Evolutionary conservation across 2,329 filamentous ascomycete genomes (phyloP).

Genomic region (Alternaria gansuensis): DNA sequence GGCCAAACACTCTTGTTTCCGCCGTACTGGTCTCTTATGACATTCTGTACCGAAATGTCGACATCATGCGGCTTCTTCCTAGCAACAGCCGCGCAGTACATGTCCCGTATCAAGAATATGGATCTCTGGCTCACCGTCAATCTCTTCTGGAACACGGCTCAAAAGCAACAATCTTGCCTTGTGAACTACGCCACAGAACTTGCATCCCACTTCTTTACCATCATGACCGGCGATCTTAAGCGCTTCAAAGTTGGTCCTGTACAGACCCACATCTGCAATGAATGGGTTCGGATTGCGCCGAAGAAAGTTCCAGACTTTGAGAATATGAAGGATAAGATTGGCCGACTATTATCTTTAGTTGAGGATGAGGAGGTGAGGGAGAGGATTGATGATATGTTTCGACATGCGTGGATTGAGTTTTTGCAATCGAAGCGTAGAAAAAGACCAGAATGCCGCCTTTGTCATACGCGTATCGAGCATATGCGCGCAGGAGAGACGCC

Average conservation of each 20-base stretch:
- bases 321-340: constrained; percentile 16
- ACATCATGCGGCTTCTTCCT: constrained; percentile 17
- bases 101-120: constrained; percentile 14
- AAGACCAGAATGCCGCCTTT: constrained; percentile 17
- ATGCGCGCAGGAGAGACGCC: constrained; percentile 14
- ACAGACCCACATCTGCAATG: constrained; percentile 10
- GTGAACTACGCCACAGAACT: constrained; percentile 13
- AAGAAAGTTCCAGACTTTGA: neutral
- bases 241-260: constrained; percentile 10
- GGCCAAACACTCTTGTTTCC: constrained; percentile 21
- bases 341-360: neutral
- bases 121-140: constrained; percentile 7
- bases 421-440: constrained; percentile 16
- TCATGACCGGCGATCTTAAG: constrained; percentile 12
- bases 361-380: neutral
- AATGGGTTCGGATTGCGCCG: constrained; percentile 1
- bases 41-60: constrained; percentile 13
- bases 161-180: constrained; percentile 8
- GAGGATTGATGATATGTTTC: constrained; percentile 16
- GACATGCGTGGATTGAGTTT: constrained; percentile 13
- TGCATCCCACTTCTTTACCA: constrained; percentile 3
- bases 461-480: constrained; percentile 9
- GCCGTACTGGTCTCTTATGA: constrained; percentile 20
- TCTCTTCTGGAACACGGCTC: constrained; percentile 2
- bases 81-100: constrained; percentile 14